These are phyloP conservation scores for Lentinus tigrinus DNA, from an alignment of 768 basidiomycete genomes.

Conservation along the genomic window DNA sequence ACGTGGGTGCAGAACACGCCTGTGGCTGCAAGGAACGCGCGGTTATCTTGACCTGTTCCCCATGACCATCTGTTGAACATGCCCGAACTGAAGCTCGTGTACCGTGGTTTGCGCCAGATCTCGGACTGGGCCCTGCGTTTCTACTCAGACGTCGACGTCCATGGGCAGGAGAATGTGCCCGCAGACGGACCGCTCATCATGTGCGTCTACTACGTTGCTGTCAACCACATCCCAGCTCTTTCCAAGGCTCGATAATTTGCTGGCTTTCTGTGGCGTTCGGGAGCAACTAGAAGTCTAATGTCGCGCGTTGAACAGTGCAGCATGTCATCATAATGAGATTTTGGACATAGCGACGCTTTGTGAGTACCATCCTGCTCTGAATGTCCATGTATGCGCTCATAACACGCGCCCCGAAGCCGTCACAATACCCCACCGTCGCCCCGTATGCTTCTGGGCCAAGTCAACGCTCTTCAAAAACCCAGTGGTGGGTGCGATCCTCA, in stretches of 20 bases:
- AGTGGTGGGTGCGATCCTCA: conserved; percentile 66
- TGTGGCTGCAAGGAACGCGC: background rate
- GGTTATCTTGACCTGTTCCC: background rate
- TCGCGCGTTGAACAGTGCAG: conserved; percentile 2
- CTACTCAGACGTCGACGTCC: conserved; percentile 82
- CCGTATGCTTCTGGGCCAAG: conserved; percentile 94
- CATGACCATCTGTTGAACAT: conserved; percentile 23
- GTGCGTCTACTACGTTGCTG: conserved; percentile 65
- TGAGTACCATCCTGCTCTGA: conserved; percentile 36
- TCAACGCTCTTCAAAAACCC: conserved; percentile 84
- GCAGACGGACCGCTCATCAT: conserved; percentile 86
- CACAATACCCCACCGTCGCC: conserved; percentile 77
- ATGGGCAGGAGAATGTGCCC: conserved; percentile 87
- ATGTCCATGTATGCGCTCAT: conserved; percentile 3
- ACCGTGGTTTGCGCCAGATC: conserved; percentile 56
- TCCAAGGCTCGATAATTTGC: background rate
- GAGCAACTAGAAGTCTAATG: too few relatives aligned
- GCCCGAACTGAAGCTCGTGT: conserved; percentile 50
- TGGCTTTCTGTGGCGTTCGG: too few relatives aligned
- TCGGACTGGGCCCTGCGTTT: conserved; percentile 75
- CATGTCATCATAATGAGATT: conserved; percentile 87
- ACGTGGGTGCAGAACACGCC: background rate
- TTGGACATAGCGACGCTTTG: conserved; percentile 81
- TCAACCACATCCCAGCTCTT: background rate
- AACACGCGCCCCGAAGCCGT: conserved; percentile 43